A percentile compares a stretch with the other conserved stretches of the same genome.
phyloP scores from a whole-genome alignment of 73 alveolate species.

The Paramecium caudatum region DNA sequence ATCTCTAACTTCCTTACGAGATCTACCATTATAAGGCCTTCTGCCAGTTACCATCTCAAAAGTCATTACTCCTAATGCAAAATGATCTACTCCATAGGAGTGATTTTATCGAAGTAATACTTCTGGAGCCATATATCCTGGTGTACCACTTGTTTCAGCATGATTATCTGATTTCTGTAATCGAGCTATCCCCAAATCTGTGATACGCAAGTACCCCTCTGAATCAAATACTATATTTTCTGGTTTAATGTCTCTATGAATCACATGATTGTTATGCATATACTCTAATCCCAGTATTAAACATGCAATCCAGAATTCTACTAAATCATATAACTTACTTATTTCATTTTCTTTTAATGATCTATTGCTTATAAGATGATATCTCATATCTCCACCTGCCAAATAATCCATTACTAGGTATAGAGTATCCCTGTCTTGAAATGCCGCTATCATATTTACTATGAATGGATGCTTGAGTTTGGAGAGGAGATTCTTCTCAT shows the following conservation, averaged over 20 bases:
- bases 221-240: constrained; percentile 60
- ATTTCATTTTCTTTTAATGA: constrained; percentile 92
- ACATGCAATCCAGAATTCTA: constrained; percentile 72
- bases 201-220: constrained; percentile 77
- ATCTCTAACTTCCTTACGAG: constrained; percentile 87
- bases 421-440: constrained; percentile 93
- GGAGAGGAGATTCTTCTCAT: constrained; percentile 85
- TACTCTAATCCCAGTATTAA: constrained; percentile 58
- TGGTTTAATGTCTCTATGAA: constrained; percentile 69
- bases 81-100: constrained; percentile 86
- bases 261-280: constrained; percentile 48
- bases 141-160: constrained; percentile 78
- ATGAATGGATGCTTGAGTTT: constrained; percentile 84
- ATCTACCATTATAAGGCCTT: constrained; percentile 92
- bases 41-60: constrained; percentile 79
- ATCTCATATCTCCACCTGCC: constrained; percentile 97
- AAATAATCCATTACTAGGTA: constrained; percentile 93
- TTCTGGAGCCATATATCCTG: constrained; percentile 80
- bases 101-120: constrained; percentile 82
- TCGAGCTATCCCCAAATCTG: constrained; percentile 79
- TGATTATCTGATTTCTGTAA: constrained; percentile 73
- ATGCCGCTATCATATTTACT: constrained; percentile 95
- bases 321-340: constrained; percentile 67
- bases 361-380: constrained; percentile 82
- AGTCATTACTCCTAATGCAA: constrained; percentile 87